phyloP scores from a whole-genome alignment of 2,329 filamentous ascomycete species.

The Thelonectria blattea region DNA sequence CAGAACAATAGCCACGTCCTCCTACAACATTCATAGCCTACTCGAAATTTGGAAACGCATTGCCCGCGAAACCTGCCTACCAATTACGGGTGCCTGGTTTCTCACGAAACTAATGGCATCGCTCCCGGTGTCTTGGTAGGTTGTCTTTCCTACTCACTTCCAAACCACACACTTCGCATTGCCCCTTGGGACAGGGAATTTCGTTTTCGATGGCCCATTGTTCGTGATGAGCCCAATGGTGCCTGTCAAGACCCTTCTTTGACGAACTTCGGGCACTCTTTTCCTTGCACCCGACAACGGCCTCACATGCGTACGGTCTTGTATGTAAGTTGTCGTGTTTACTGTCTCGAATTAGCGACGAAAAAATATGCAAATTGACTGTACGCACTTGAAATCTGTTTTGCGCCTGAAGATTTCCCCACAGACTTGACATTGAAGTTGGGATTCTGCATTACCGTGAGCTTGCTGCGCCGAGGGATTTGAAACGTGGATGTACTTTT shows the following conservation, averaged over 20 bases:
- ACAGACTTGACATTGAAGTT: conserved; percentile 1
- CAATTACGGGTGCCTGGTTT: conserved; percentile 12
- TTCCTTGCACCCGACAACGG: not conserved
- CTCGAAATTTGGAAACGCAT: not conserved
- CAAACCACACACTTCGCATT: conserved; percentile 15
- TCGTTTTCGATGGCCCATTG: not conserved
- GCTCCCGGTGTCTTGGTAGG: conserved; percentile 17
- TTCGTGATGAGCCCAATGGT: conserved; percentile 23
- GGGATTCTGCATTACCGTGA: not conserved
- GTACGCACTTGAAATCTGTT: conserved; percentile 13
- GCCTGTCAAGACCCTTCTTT: conserved; percentile 15
- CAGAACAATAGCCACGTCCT: not conserved
- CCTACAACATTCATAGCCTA: not conserved
- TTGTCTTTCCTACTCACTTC: conserved; percentile 16
- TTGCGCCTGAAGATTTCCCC: not conserved
- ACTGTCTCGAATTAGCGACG: not conserved
- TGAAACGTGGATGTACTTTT: not conserved
- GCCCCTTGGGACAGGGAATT: not conserved
- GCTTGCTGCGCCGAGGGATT: not conserved
- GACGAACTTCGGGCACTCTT: not conserved
- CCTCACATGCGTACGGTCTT: conserved; percentile 11
- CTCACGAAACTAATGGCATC: conserved; percentile 17
- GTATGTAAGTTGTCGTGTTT: conserved; percentile 16
- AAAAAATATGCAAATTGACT: too few species aligned
- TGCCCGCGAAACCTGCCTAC: not conserved